A percentile compares a stretch with the other conserved stretches of the same genome.
These are phyloP conservation scores for Yamadazyma triangularis DNA, from an alignment of 1,139 yeast genomes.

Conservation along the genomic window DNA sequence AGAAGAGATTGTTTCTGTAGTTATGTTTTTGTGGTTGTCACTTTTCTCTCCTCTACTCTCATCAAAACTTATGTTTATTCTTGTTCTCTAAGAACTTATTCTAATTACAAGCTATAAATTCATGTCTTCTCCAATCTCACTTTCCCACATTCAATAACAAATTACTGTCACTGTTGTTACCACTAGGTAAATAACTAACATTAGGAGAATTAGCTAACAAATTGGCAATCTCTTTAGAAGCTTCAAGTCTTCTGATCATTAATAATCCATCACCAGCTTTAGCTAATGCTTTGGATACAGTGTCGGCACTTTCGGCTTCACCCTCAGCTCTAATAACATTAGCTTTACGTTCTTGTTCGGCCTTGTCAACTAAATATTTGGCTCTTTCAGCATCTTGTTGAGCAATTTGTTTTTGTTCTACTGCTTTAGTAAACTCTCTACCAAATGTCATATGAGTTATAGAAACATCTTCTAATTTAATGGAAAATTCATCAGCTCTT, in stretches of 20 bases:
- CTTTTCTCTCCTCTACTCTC: too few relatives aligned
- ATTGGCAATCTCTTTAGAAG: slow-evolving; percentile 90
- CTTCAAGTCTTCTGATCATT: slow-evolving; percentile 92
- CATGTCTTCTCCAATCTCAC: too few relatives aligned
- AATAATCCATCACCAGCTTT: slow-evolving; percentile 96
- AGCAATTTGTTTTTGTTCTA: slow-evolving; percentile 97
- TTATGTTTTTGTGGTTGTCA: too few relatives aligned
- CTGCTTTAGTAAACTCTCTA: slow-evolving; percentile 94
- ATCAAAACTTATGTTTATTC: too few relatives aligned
- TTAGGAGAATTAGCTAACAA: slow-evolving; percentile 82
- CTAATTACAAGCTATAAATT: too few relatives aligned
- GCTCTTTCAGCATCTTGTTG: slow-evolving; percentile 99
- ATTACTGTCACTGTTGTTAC: slow-evolving; percentile 27
- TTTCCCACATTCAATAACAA: slow-evolving; percentile 43
- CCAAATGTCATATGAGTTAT: slow-evolving; percentile 99
- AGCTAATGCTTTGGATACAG: slow-evolving; percentile 86
- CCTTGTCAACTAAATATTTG: slow-evolving; percentile 87
- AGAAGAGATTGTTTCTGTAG: too few relatives aligned
- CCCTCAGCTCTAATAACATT: slow-evolving; percentile 97
- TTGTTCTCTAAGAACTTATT: too few relatives aligned
- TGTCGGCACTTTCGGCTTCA: slow-evolving; percentile 98
- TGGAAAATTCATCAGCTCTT: slow-evolving; percentile 86
- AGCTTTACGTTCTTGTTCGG: slow-evolving; percentile 97
- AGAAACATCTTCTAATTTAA: slow-evolving; percentile 92
- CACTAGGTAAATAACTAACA: slow-evolving; percentile 84